These are phyloP conservation scores for Chytridium lagenaria DNA, from an alignment of 371 early-diverging fungal species.

Conservation along the genomic window DNA sequence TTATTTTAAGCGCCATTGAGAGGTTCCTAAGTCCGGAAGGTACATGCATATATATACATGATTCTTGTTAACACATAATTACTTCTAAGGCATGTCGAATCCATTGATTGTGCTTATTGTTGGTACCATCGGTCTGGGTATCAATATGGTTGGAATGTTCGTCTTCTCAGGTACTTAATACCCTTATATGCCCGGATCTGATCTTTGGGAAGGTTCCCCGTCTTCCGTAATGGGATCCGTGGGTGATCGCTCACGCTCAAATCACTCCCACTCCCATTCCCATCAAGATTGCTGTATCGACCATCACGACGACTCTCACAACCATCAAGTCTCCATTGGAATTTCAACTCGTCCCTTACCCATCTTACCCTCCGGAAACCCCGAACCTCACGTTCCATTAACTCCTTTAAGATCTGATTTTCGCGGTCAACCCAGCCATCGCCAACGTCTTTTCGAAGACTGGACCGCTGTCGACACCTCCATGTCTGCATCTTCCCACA, in stretches of 20 bases:
- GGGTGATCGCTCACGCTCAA: too few relatives aligned
- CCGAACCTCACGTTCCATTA: not conserved
- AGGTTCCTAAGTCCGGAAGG: conserved; percentile 24
- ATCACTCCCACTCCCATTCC: too few relatives aligned
- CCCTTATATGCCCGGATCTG: too few relatives aligned
- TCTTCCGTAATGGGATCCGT: too few relatives aligned
- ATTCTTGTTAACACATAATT: not conserved
- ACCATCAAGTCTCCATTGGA: not conserved
- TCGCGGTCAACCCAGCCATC: not conserved
- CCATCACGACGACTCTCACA: too few relatives aligned
- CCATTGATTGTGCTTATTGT: conserved; percentile 36
- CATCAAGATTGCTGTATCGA: too few relatives aligned
- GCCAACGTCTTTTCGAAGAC: not conserved
- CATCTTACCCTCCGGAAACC: not conserved
- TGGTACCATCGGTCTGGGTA: conserved; percentile 43
- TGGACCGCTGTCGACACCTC: not conserved
- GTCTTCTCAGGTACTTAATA: conserved; percentile 24
- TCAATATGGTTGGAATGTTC: conserved; percentile 44
- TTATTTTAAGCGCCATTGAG: conserved; percentile 25
- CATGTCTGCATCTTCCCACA: not conserved
- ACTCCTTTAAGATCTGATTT: not conserved
- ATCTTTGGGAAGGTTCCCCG: too few relatives aligned
- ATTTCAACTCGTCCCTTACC: not conserved
- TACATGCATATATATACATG: not conserved
- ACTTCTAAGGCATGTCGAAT: conserved; percentile 9